Percentiles rank a stretch among this genome's conserved stretches.
Evolutionary conservation across 148 eudicot species (phyloP).

Genomic region (Camellia granthamiana): DNA sequence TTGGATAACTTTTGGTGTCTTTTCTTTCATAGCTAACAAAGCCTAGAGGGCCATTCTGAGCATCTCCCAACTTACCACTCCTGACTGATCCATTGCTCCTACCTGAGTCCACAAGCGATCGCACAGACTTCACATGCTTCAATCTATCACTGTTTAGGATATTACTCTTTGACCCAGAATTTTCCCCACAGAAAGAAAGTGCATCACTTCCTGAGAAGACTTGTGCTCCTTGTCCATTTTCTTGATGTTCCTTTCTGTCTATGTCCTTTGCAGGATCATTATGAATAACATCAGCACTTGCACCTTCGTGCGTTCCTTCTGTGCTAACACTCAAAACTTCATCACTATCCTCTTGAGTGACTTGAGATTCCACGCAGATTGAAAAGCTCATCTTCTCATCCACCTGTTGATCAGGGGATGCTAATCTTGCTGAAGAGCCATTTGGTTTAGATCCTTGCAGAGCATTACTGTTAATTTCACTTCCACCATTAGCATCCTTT

Average conservation of each 20-base stretch:
- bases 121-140: constrained; percentile 62
- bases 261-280: neutral
- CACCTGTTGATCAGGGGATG: constrained; percentile 8
- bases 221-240: constrained; percentile 25
- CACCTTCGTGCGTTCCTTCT: neutral
- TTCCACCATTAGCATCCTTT: neutral
- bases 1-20: constrained; percentile 33
- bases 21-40: constrained; percentile 26
- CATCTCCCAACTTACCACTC: constrained; percentile 21
- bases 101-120: constrained; percentile 50
- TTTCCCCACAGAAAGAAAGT: constrained; percentile 15
- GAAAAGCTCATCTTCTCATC: constrained; percentile 18
- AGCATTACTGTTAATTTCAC: neutral
- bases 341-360: neutral
- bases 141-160: constrained; percentile 24
- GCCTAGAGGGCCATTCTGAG: constrained; percentile 16
- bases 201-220: constrained; percentile 3
- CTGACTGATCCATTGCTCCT: constrained; percentile 46
- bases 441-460: constrained; percentile 13
- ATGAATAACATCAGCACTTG: neutral
- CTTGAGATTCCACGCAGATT: neutral
- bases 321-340: neutral
- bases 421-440: constrained; percentile 10
- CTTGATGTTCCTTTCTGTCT: constrained; percentile 25
- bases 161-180: neutral